Evolutionary conservation across 306 rosid genomes (phyloP), one percentile per base, ranked within the genome.

Genomic region (Cicer arietinum): DNA sequence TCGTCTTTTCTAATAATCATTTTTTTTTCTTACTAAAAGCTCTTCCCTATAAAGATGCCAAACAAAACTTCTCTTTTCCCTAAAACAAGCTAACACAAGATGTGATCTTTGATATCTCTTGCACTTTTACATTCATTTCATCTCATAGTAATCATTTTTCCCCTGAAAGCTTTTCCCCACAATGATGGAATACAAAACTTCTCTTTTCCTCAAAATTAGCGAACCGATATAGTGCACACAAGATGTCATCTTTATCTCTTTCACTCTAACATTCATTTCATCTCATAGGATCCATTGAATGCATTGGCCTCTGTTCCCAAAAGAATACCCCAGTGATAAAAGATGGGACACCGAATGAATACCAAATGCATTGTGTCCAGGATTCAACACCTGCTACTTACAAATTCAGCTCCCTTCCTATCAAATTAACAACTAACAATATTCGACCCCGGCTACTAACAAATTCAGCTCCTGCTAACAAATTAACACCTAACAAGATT

Each of bases 231-330:
- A 5, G 2, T 13, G 2, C 59, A 35, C 18, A 73, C 59, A 65
- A 61, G 39, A 8, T 75, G 20, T 4, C 6, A 6, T 9, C 14
- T 52, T 4, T 7, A 56, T 41, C 35, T 57, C 6, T 74, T 22
- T 48, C 40, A 30, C 13, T 63, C 43, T 53, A 60, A 46, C 62
- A 65, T 37, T 39, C 39, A 53, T 46, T 8, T 37, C 70, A 53
- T 60, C 30, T 67, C 79, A 17, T 40, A 47, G 62, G 62, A 47
- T 12, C 71, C 20, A 16, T 75, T 62, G 58, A 16, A 39, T 75
- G n/a, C 45, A 10, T 53, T 47, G 13, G 25, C 30, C 45, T 17
- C 35, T 30, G 35, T 30, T 30, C 35, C 4, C 5, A 0, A 30
- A 30, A 3, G 35, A 30, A 3, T 30, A 30, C 5, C 35, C 30